These are phyloP conservation scores for Aspergillus transmontanensis DNA, from an alignment of 2,329 filamentous ascomycete species.

Conservation along the genomic window DNA sequence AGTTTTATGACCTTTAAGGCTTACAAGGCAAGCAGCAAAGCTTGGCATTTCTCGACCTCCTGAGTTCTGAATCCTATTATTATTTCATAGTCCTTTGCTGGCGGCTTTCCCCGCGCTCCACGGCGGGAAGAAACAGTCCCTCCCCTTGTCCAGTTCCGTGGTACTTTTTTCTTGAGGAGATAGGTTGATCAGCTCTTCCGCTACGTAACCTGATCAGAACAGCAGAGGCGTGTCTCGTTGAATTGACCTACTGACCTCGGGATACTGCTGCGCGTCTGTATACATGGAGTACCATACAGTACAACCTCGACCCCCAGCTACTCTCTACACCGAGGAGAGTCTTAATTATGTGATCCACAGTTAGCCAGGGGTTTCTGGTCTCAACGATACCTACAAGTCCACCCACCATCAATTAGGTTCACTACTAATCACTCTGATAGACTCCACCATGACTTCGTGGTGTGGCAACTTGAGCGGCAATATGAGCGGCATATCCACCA, in stretches of 20 bases:
- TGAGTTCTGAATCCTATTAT: not conserved
- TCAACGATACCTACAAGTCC: not conserved
- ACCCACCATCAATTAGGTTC: not conserved
- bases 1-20: not conserved
- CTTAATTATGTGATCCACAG: not conserved
- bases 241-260: not conserved
- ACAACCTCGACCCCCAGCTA: not conserved
- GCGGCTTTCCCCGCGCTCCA: conserved; percentile 16
- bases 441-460: not conserved
- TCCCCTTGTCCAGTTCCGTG: conserved; percentile 40
- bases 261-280: not conserved
- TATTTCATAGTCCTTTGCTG: conserved; percentile 2
- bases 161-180: not conserved
- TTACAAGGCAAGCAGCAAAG: conserved; percentile 2
- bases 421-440: not conserved
- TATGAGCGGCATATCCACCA: not conserved
- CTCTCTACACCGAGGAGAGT: not conserved
- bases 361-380: not conserved
- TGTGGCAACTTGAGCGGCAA: conserved; percentile 1
- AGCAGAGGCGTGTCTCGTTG: not conserved
- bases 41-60: not conserved
- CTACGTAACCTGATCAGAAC: not conserved
- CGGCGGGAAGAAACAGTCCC: conserved; percentile 27
- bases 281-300: not conserved
- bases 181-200: not conserved